phyloP scores from a whole-genome alignment of 768 basidiomycete genomes.

The Kwoniella dendrophila region DNA sequence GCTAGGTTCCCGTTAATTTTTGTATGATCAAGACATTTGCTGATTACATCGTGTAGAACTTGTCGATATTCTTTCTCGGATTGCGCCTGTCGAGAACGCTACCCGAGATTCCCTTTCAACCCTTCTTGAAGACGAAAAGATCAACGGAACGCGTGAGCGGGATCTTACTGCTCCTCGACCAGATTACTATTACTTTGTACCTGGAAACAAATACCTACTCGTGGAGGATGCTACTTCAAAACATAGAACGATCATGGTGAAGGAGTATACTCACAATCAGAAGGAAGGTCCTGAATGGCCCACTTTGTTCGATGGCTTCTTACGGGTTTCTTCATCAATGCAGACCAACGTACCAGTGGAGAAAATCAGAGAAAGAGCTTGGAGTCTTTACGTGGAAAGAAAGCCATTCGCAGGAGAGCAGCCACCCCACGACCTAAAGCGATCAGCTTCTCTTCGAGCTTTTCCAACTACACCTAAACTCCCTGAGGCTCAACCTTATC shows the following conservation, averaged over 20 bases:
- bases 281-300: slow-evolving; percentile 73
- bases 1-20: slow-evolving; percentile 20
- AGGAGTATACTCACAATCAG: slow-evolving; percentile 65
- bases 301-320: slow-evolving; percentile 62
- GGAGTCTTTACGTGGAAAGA: slow-evolving; percentile 48
- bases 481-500: slow-evolving; percentile 43
- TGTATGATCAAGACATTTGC: background rate
- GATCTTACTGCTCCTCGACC: slow-evolving; percentile 85
- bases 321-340: slow-evolving; percentile 34
- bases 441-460: slow-evolving; percentile 51
- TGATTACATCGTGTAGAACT: slow-evolving; percentile 53
- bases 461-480: slow-evolving; percentile 42
- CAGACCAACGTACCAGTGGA: slow-evolving; percentile 27
- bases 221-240: slow-evolving; percentile 87
- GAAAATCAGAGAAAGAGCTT: slow-evolving; percentile 47
- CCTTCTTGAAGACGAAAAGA: slow-evolving; percentile 71
- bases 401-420: slow-evolving; percentile 38
- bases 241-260: slow-evolving; percentile 77
- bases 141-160: slow-evolving; percentile 86
- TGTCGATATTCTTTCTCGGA: slow-evolving; percentile 46
- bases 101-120: slow-evolving; percentile 55
- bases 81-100: slow-evolving; percentile 37
- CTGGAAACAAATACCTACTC: slow-evolving; percentile 74
- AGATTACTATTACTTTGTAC: slow-evolving; percentile 83
- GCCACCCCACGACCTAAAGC: slow-evolving; percentile 44